These are phyloP conservation scores for Leccinellum luteum DNA, from an alignment of 768 basidiomycete genomes.

Conservation along the genomic window DNA sequence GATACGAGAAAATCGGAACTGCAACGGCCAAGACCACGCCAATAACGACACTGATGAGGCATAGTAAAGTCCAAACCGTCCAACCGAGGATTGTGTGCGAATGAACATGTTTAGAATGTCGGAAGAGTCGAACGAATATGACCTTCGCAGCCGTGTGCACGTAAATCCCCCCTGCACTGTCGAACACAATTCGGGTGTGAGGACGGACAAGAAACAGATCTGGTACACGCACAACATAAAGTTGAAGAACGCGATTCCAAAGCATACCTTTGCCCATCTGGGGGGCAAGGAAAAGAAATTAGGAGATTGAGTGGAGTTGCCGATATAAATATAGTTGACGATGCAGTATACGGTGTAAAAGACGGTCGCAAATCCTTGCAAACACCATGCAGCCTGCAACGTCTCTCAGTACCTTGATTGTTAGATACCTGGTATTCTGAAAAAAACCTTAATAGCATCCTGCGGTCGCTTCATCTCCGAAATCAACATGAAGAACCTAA, in stretches of 20 bases:
- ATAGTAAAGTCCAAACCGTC: slow-evolving; percentile 45
- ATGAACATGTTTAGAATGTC: slow-evolving; percentile 46
- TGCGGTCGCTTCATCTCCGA: slow-evolving; percentile 52
- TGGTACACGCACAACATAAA: slow-evolving; percentile 44
- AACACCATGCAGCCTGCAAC: slow-evolving; percentile 43
- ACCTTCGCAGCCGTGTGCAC: slow-evolving; percentile 54
- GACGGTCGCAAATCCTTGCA: slow-evolving; percentile 51
- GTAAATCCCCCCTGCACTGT: slow-evolving; percentile 45
- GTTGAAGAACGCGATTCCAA: slow-evolving; percentile 48
- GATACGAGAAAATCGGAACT: slow-evolving; percentile 54
- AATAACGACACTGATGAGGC: slow-evolving; percentile 33
- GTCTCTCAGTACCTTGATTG: not conserved
- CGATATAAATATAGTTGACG: slow-evolving; percentile 46
- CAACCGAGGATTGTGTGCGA: slow-evolving; percentile 51
- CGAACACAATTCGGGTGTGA: not conserved
- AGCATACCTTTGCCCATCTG: slow-evolving; percentile 49
- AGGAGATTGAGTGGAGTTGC: slow-evolving; percentile 27
- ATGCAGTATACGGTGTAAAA: slow-evolving; percentile 50
- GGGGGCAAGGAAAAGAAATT: slow-evolving; percentile 6
- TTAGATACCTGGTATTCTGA: no score
- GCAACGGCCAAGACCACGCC: slow-evolving; percentile 49
- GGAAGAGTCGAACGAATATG: slow-evolving; percentile 48
- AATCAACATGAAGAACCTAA: slow-evolving; percentile 56
- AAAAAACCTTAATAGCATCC: slow-evolving; percentile 48
- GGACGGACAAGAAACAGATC: not conserved